These are phyloP conservation scores for Flaveria linearis DNA, from an alignment of 129 eudicot genomes.

Conservation along the genomic window DNA sequence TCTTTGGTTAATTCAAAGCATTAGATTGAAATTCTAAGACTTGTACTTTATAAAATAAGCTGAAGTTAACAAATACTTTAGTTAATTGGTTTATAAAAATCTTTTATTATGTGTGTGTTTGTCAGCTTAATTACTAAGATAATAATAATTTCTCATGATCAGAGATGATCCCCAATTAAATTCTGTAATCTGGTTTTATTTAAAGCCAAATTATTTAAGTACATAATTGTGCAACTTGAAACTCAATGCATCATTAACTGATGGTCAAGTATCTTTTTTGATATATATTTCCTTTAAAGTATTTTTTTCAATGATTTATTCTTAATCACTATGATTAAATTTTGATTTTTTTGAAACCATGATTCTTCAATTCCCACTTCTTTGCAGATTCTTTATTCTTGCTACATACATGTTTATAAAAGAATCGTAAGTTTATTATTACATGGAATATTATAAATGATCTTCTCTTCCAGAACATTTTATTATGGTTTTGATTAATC, in stretches of 20 bases:
- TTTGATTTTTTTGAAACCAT: background rate
- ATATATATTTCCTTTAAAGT: background rate
- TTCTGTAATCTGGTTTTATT: slow-evolving; percentile 11
- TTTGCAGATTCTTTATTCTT: background rate
- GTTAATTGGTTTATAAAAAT: too few species aligned
- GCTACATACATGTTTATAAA: slow-evolving; percentile 9
- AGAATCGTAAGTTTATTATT: background rate
- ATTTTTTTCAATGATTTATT: slow-evolving; percentile 6
- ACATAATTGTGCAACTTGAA: slow-evolving; percentile 12
- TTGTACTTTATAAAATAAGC: background rate
- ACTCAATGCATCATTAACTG: background rate
- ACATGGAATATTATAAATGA: background rate
- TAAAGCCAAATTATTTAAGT: background rate
- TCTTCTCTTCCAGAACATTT: background rate
- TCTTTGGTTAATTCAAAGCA: background rate
- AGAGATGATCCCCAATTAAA: background rate
- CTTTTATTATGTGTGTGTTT: too few species aligned
- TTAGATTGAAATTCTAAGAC: too few species aligned
- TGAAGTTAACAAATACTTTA: too few species aligned
- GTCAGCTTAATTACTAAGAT: too few species aligned
- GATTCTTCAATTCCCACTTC: background rate
- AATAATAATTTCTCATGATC: background rate
- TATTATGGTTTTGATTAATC: background rate
- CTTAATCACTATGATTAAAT: background rate
- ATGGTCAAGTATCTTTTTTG: slow-evolving; percentile 16